Conservation (phyloP, 1,139 yeast genomes). For the Pneumocystis canis region DNA sequence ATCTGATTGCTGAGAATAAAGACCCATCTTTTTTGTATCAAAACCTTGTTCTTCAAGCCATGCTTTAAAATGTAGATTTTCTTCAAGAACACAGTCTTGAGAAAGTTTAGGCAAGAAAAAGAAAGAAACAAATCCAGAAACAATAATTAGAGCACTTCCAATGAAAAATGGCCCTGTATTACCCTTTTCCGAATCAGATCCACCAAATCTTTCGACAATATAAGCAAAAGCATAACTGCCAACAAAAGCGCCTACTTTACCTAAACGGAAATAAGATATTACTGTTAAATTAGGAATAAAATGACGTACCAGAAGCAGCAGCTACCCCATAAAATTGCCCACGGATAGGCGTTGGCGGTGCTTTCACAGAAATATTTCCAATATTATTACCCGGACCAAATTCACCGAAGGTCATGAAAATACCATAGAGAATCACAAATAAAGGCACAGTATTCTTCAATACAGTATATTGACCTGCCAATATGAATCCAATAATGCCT, state of each 20-base stretch:
- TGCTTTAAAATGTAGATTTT: slow-evolving; percentile 54
- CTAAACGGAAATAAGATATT: slow-evolving; percentile 27
- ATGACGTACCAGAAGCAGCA: slow-evolving; percentile 38
- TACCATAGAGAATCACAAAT: slow-evolving; percentile 74
- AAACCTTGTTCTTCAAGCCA: slow-evolving; percentile 35
- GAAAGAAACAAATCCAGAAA: slow-evolving; percentile 54
- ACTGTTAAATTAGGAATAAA: not conserved
- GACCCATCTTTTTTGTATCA: slow-evolving; percentile 16
- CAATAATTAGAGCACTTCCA: slow-evolving; percentile 58
- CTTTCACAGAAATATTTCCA: slow-evolving; percentile 75
- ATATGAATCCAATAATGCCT: slow-evolving; percentile 67
- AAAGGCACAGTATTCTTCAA: slow-evolving; percentile 51
- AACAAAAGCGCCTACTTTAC: slow-evolving; percentile 83
- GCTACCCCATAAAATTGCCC: slow-evolving; percentile 86
- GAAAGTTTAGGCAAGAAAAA: slow-evolving; percentile 68
- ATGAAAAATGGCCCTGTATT: slow-evolving; percentile 69
- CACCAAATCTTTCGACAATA: slow-evolving; percentile 37
- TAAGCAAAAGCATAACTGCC: slow-evolving; percentile 82
- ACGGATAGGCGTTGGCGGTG: slow-evolving; percentile 73
- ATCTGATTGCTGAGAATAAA: not conserved
- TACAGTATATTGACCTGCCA: slow-evolving; percentile 55
- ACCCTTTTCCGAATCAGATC: slow-evolving; percentile 33
- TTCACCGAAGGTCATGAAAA: slow-evolving; percentile 75
- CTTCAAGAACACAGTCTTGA: slow-evolving; percentile 66
- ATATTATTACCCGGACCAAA: slow-evolving; percentile 90